Percentiles rank a stretch among this genome's conserved stretches.
These are phyloP conservation scores for Rhodofomes roseus DNA, from an alignment of 1,284 basidiomycete species.

Conservation along the genomic window DNA sequence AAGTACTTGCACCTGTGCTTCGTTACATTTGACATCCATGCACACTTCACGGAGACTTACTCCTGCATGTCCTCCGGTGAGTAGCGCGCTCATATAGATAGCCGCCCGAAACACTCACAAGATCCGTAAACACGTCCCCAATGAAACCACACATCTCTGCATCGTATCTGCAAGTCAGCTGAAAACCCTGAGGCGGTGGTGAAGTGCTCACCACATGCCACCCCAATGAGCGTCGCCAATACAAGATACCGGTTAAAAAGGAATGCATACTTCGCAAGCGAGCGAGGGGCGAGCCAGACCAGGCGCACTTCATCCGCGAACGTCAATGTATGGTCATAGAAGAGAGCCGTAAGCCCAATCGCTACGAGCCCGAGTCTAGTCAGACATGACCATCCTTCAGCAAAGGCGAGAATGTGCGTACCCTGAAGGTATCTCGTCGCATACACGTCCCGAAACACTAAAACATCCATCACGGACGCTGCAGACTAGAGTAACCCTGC, in stretches of 20 bases:
- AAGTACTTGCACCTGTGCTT: conserved; percentile 23
- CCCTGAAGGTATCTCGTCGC: conserved; percentile 6
- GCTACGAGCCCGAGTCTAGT: conserved; percentile 13
- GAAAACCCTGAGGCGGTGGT: too few relatives aligned
- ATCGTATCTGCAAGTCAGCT: not conserved
- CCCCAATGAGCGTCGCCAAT: conserved; percentile 33
- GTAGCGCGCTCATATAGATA: too few relatives aligned
- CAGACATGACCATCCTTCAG: not conserved
- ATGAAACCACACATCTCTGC: conserved; percentile 19
- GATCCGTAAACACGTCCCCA: conserved; percentile 16
- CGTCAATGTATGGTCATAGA: conserved; percentile 47
- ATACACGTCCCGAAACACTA: conserved; percentile 14
- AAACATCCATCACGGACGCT: conserved; percentile 5
- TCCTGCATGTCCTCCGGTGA: not conserved
- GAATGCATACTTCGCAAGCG: conserved; percentile 41
- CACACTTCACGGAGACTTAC: not conserved
- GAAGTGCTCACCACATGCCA: conserved; percentile 33
- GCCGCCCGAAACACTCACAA: conserved; percentile 11
- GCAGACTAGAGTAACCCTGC: not conserved
- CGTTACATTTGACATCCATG: not conserved
- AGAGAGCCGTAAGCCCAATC: conserved; percentile 29
- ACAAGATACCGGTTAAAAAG: conserved; percentile 46
- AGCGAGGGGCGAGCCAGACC: conserved; percentile 41
- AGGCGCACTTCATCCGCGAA: conserved; percentile 41
- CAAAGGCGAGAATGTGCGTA: not conserved